Evolutionary conservation across 2,329 filamentous ascomycete species (phyloP), one percentile per base, ranked within the genome.

Genomic region (Scedosporium apiospermum): DNA sequence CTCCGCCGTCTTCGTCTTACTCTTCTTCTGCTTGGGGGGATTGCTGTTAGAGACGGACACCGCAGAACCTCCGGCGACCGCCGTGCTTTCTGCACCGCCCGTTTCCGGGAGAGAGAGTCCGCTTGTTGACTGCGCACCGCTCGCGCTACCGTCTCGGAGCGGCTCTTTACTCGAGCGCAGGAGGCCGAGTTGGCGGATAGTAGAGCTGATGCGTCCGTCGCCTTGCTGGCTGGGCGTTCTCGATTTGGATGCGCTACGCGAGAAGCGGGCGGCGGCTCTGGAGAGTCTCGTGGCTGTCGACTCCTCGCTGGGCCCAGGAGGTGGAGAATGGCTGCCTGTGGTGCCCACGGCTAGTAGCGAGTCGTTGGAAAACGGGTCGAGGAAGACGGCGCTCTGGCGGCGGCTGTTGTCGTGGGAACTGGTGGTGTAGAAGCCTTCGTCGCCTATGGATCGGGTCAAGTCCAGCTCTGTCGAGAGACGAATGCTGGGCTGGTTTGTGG

Each of bases 211-310:
- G 3, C 85, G 78, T 16, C 77, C 78, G 66, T 87, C 85, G 30
- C 83, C 82, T 1, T 77, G 80, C 66, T 86, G 83, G 67, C 85
- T 87, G 18, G 74, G 74, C 4, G 85, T 82, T 12, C 85, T 80
- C 66, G 84, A 85, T 66, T 79, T 78, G 58, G 71, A 73, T 66
- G 75, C 67, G 62, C 75, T 67, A 72, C 76, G 71, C 23, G 79
- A 73, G 65, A 87, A 84, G 57, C 78, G 79, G 4, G 82, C 80
- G 14, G 84, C 83, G 1, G 84, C 83, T 14, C 84, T 78, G 6
- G 82, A 85, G 10, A 87, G 68, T 7, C 84, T 76, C 30, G 83
- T 80, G 2, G 79, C 75, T 1, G 82, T 80, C 0, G 74, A 75
- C 65, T 86, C 84, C 64, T 87, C 84, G 27, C 70, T 73, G 0